Percentiles rank a stretch among this genome's conserved stretches.
phyloP scores from a whole-genome alignment of 2,329 filamentous ascomycete genomes.

The Pleurostoma richardsiae region DNA sequence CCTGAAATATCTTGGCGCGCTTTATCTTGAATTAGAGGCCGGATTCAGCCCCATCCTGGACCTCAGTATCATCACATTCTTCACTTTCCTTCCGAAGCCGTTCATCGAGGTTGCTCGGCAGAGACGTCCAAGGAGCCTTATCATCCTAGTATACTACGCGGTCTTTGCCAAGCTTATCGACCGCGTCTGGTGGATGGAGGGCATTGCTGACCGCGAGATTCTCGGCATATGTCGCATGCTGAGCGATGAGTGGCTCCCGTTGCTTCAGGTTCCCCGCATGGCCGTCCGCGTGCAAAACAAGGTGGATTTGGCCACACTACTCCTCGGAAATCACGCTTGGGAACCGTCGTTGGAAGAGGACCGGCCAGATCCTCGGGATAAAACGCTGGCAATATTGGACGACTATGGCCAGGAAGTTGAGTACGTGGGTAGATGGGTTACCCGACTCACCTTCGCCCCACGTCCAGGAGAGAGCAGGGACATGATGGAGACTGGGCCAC shows the following conservation, averaged over 20 bases:
- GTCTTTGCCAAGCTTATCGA: constrained; percentile 40
- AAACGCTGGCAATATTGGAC: constrained; percentile 8
- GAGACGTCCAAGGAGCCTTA: constrained; percentile 37
- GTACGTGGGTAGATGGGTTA: constrained; percentile 1
- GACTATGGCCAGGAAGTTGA: constrained; percentile 8
- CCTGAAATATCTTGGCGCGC: constrained; percentile 43
- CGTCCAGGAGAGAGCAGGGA: no score
- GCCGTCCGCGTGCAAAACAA: constrained; percentile 26
- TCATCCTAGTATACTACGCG: constrained; percentile 49
- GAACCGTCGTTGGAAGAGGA: constrained; percentile 20
- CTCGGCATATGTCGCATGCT: constrained; percentile 34
- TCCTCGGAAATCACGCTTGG: constrained; percentile 41
- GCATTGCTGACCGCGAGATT: constrained; percentile 40
- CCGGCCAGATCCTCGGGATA: neutral
- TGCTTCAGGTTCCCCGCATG: constrained; percentile 34
- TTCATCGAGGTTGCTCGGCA: constrained; percentile 39
- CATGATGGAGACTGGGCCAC: no score
- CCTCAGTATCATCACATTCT: constrained; percentile 47
- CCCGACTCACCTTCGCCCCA: neutral
- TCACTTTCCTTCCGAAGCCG: constrained; percentile 40
- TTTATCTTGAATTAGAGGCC: constrained; percentile 41
- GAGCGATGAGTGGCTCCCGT: constrained; percentile 30
- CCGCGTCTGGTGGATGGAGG: constrained; percentile 44
- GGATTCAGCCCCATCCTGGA: constrained; percentile 39
- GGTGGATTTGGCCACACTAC: constrained; percentile 29